Base-by-base conservation (phyloP, 352 stramenopile species). In the Phytophthora tentaculata region DNA sequence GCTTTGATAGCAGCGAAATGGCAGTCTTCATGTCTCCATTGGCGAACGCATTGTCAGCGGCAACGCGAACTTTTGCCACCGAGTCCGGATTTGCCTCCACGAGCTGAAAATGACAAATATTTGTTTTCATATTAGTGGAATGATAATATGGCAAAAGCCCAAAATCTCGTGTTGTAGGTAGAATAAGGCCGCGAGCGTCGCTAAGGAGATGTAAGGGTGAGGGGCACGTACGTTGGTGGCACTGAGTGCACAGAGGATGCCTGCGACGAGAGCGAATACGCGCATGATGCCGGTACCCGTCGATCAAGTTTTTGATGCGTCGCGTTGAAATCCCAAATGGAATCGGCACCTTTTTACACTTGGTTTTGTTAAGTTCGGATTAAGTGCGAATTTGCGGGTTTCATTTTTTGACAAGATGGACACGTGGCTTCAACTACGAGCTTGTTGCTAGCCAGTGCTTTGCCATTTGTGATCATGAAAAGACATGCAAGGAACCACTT, bases 11-110 rank as follows among this genome's bases (percentile, higher is more conserved):
- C 39, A 95, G 74, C 59, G 82, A 81, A 55, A 93, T 91, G 37
- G 86, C 84, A 57, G 56, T 73, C 65, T 92, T 92, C 78, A 91
- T 90, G 53, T 94, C 83, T 26, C 86, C 84, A n/a, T 74, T 79
- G 2, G 83, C 84, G 54, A 94, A 92, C 35, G 86, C 83, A 53
- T 94, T 94, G 55, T 94, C 84, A 7, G 83, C 86, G 19, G 84
- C 86, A 9, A 94, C 78, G 35, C 83, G 84, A 14, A 89, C 72
- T 58, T 92, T 94, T 23, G 71, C 69, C 0, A 81, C 72, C 24
- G 73, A 75, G 48, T 91, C 80, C 10, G 67, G 67, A 51, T 66
- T 74, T 16, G 69, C 61, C 14, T 67, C 64, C 7, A 65, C 67
- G 35, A 69, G 57, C 54, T 77, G 23, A 19, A 65, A 29, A 51